Percentiles rank a stretch among this genome's conserved stretches.
Evolutionary conservation across 2,329 filamentous ascomycete genomes (phyloP).

Genomic region (Fusarium oxysporum): DNA sequence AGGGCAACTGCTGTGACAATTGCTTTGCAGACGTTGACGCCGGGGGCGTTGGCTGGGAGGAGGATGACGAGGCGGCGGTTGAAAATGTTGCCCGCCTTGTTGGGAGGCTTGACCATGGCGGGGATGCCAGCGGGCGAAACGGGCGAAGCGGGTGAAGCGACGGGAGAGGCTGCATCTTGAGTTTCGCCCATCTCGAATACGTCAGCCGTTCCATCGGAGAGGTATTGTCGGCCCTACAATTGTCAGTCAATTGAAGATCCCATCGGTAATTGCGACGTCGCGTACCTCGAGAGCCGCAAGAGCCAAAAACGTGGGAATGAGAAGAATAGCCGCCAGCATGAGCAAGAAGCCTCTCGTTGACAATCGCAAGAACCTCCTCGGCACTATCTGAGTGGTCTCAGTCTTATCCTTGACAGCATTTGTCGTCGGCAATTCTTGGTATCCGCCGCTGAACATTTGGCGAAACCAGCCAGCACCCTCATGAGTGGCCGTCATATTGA

Average conservation of each 20-base stretch:
- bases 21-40: slow-evolving; percentile 44
- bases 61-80: slow-evolving; percentile 37
- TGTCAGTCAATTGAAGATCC: background rate
- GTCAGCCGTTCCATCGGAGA: slow-evolving; percentile 24
- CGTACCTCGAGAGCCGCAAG: slow-evolving; percentile 25
- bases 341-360: slow-evolving; percentile 7
- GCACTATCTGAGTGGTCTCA: slow-evolving; percentile 5
- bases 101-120: background rate
- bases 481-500: background rate
- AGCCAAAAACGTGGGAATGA: slow-evolving; percentile 13
- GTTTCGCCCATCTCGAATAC: slow-evolving; percentile 11
- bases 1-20: slow-evolving; percentile 43
- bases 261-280: too few species aligned
- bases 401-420: slow-evolving; percentile 20
- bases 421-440: slow-evolving; percentile 21
- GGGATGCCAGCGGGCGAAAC: background rate
- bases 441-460: slow-evolving; percentile 21
- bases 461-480: slow-evolving; percentile 15
- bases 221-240: slow-evolving; percentile 16
- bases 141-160: background rate
- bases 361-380: slow-evolving; percentile 9
- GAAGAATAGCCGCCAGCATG: slow-evolving; percentile 3
- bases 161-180: background rate
- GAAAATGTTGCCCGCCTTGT: background rate
- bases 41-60: slow-evolving; percentile 34